Evolutionary conservation across 306 rosid genomes (phyloP), one percentile per base, ranked within the genome.

Genomic region (Castanopsis chinensis): DNA sequence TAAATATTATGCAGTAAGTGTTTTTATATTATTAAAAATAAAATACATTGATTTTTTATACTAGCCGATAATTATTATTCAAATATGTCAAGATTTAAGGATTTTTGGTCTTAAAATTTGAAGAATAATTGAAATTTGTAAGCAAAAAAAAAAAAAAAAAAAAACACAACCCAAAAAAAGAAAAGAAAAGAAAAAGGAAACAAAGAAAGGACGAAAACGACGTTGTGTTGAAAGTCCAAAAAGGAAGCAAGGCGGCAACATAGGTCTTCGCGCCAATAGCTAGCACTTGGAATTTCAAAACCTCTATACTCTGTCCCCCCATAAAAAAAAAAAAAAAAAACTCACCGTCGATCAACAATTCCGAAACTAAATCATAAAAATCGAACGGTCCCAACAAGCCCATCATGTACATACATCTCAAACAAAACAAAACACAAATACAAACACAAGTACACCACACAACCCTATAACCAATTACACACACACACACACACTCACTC

Each of bases 231-330:
- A 60, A 82, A 80, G 82, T 78, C 85, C 79, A 79, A 51, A 81
- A 65, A 45, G 59, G 41, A 82, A 45, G 37, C 35, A 70, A 55
- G 59, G 33, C 83, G 45, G 64, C 28, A 70, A 76, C 79, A 30
- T 71, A 20, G 73, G 82, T 67, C 76, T 86, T 86, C 86, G 94
- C 94, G 91, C 96, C 90, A 73, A 21, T 13, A 21, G 72, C 56
- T 57, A 53, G 68, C 79, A 21, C 69, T 76, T 69, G 2, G 17
- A 74, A 18, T 41, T 27, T 15, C 43, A 74, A 10, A 14, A 69
- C 23, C 18, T 52, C 1, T 75, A 17, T 58, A 71, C 69, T 49
- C 69, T 6, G 37, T 10, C 19, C 15, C 52, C 45, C 3, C 12
- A 0, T 5, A 35, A 37, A 37, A 37, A 37, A 41, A 41, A 41